Base-by-base conservation (phyloP, 768 basidiomycete genomes). In the Suillus ampliporus region DNA sequence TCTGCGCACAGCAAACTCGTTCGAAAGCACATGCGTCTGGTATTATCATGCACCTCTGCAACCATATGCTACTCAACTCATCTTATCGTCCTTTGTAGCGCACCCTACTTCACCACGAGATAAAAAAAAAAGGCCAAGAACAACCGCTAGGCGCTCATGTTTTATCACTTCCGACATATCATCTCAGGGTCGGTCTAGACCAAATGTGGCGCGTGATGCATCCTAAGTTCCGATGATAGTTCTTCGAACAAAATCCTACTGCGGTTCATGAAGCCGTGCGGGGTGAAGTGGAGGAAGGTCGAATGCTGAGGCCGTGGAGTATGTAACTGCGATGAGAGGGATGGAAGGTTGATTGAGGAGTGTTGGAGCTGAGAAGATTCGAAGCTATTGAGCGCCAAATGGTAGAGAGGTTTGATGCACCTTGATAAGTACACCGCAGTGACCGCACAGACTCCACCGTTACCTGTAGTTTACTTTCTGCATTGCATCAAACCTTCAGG, bases 281-380 rank as follows among this genome's bases (percentile, higher is more conserved):
- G 47, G 74, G 80, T 43, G 82, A 85, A 2, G 81, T 82, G 26
- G 77, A 0, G 77, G 76, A 7, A 77, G 83, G 69, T 75, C 82
- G 1, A 72, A 78, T 31, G 82, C 83, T n/a, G 85, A 83, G 35
- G 89, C 91, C 5, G 78, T 77, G 41, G 75, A 75, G 54, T 92
- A 86, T 71, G 77, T 98, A 14, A 82, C 84, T 34, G 68, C 46
- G 53, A 87, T 98, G 86, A 86, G 90, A 64, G 79, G 48, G 82
- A 86, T 57, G 89, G 88, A 7, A 78, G 89, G 67, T 69, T 95
- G 58, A 82, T 88, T 48, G 94, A 95, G 68, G 95, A 97, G 69
- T 94, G 91, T 60, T 95, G 93, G 93, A 91, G 86, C 67, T 91
- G 21, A 31, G 43, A 54, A 37, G 14, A 10, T 53, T 23, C 34